phyloP scores from a whole-genome alignment of 352 stramenopile species.

The Thalassiosira exigua region DNA sequence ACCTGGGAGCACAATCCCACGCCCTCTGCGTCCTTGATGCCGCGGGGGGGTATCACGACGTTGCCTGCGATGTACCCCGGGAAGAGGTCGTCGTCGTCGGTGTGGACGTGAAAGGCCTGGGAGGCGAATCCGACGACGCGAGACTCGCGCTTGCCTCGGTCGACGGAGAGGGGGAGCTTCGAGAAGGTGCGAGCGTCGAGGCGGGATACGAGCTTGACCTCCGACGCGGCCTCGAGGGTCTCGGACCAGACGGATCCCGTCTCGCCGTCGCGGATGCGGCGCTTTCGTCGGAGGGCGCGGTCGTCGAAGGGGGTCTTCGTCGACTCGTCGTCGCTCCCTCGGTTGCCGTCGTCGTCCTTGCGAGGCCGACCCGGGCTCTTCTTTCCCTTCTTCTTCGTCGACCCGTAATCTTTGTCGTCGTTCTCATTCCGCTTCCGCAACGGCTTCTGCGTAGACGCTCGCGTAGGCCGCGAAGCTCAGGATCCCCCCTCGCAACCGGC shows the following conservation, averaged over 20 bases:
- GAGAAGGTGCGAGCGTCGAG: conserved; percentile 63
- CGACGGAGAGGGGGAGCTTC: conserved; percentile 65
- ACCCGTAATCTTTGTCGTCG: neutral
- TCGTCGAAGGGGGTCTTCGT: conserved; percentile 62
- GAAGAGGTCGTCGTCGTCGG: conserved; percentile 64
- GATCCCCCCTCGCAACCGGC: too few relatives aligned
- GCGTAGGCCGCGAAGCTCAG: too few relatives aligned
- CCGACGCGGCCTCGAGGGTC: conserved; percentile 35
- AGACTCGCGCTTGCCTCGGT: conserved; percentile 63
- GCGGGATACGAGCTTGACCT: conserved; percentile 74
- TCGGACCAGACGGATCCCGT: conserved; percentile 80
- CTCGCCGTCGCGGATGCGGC: conserved; percentile 65
- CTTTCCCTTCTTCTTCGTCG: conserved; percentile 8
- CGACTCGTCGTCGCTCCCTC: neutral
- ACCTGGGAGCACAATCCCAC: conserved; percentile 93
- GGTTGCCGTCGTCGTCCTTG: conserved; percentile 20
- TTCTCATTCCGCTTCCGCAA: conserved; percentile 47
- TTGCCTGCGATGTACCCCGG: conserved; percentile 88
- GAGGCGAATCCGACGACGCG: conserved; percentile 73
- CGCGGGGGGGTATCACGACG: conserved; percentile 90
- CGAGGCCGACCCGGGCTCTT: neutral
- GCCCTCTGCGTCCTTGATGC: conserved; percentile 95
- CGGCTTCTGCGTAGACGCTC: conserved; percentile 72
- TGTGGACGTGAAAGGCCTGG: conserved; percentile 81
- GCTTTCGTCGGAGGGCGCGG: conserved; percentile 69